These are phyloP conservation scores for Rhodotorula sp. DNA, from an alignment of 1,284 basidiomycete species.

Conservation along the genomic window DNA sequence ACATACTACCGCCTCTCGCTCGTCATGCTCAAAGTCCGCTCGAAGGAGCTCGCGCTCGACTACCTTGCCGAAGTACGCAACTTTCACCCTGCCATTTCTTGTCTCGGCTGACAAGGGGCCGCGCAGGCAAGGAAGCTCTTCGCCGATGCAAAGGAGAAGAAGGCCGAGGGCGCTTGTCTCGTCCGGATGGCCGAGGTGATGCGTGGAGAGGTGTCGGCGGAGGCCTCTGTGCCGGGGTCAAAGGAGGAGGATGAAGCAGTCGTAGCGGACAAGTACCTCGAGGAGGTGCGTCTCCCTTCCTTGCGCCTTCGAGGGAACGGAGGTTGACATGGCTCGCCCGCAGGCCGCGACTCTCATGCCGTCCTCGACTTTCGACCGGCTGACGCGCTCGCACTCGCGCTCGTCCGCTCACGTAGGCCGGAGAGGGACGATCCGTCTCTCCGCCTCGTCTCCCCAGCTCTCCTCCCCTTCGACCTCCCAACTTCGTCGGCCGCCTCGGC, in stretches of 20 bases:
- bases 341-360: no score
- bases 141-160: constrained; percentile 5
- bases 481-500: no score
- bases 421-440: no score
- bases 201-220: background rate
- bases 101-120: background rate
- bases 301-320: no score
- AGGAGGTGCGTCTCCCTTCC: background rate
- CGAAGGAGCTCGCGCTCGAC: constrained; percentile 10
- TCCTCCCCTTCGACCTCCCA: no score
- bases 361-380: no score
- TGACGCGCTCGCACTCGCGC: no score
- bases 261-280: background rate
- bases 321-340: background rate
- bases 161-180: constrained; percentile 16
- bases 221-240: background rate
- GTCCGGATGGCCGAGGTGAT: constrained; percentile 13
- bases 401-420: no score
- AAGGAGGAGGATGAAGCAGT: background rate
- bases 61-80: constrained; percentile 11
- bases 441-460: no score
- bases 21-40: constrained; percentile 29
- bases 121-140: constrained; percentile 13
- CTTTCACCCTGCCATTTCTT: no score
- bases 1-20: constrained; percentile 24